A percentile compares a stretch with the other conserved stretches of the same genome.
Evolutionary conservation across 2,329 filamentous ascomycete genomes (phyloP).

Genomic region (Apiospora rasikravindrae): DNA sequence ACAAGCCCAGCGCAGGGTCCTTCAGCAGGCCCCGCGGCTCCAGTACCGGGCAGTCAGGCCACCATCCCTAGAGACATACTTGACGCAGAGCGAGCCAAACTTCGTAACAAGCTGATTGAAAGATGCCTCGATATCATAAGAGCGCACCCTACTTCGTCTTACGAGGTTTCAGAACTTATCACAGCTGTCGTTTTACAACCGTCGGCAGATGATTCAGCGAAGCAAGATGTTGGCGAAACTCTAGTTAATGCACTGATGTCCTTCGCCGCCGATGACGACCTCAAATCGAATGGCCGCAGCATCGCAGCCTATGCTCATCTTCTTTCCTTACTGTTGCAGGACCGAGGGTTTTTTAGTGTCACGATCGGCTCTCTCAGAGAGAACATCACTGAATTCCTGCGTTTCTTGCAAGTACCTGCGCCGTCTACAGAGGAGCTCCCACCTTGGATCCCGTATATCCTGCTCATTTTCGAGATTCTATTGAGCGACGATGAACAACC

Average conservation of each 20-base stretch:
- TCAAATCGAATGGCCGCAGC: slow-evolving; percentile 63
- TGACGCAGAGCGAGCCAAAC: slow-evolving; percentile 72
- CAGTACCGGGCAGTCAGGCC: slow-evolving; percentile 8
- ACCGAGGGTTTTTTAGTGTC: slow-evolving; percentile 78
- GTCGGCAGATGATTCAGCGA: slow-evolving; percentile 56
- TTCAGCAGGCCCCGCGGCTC: slow-evolving; percentile 23
- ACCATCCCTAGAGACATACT: slow-evolving; percentile 75
- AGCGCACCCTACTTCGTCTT: slow-evolving; percentile 84
- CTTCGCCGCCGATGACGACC: slow-evolving; percentile 63
- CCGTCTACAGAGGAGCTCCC: slow-evolving; percentile 78
- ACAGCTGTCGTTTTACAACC: slow-evolving; percentile 70
- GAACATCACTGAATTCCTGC: slow-evolving; percentile 76
- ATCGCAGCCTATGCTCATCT: slow-evolving; percentile 92
- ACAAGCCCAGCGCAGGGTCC: slow-evolving; percentile 14
- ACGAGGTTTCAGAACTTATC: slow-evolving; percentile 89
- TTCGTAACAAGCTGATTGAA: slow-evolving; percentile 82
- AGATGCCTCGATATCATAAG: slow-evolving; percentile 89
- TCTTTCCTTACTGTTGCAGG: slow-evolving; percentile 84
- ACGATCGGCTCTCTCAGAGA: slow-evolving; percentile 77
- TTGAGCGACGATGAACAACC: slow-evolving; percentile 90
- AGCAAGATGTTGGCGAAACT: slow-evolving; percentile 80
- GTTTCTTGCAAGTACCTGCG: slow-evolving; percentile 76
- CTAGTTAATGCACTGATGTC: slow-evolving; percentile 84
- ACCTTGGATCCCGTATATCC: slow-evolving; percentile 88
- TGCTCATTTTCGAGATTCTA: slow-evolving; percentile 88